A percentile compares a stretch with the other conserved stretches of the same genome.
phyloP scores from a whole-genome alignment of 1,139 yeast species.

The Candida freyschussii region DNA sequence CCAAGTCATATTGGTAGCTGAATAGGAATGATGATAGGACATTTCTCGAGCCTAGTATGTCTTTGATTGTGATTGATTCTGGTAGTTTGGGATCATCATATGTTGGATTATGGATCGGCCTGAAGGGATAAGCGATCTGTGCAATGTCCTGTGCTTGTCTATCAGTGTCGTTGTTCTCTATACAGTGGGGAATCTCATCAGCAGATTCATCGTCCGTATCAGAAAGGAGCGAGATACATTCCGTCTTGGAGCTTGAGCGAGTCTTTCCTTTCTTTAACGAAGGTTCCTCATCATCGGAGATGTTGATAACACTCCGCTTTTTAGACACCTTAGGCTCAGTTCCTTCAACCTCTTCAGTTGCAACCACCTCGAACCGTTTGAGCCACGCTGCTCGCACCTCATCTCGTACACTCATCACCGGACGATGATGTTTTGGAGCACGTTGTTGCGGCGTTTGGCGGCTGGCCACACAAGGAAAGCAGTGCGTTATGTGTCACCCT shows the following conservation, averaged over 20 bases:
- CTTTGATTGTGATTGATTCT: slow-evolving; percentile 25
- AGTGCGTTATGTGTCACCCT: too few species aligned
- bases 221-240: slow-evolving; percentile 1
- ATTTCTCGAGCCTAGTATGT: slow-evolving; percentile 25
- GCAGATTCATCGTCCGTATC: neutral
- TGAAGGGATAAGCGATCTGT: slow-evolving; percentile 20
- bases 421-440: too few species aligned
- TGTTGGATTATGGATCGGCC: slow-evolving; percentile 27
- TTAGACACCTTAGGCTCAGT: too few species aligned
- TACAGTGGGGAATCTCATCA: neutral
- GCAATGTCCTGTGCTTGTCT: neutral
- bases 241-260: neutral
- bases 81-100: slow-evolving; percentile 25
- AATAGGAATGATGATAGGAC: slow-evolving; percentile 27
- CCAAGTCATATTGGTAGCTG: slow-evolving; percentile 31
- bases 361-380: slow-evolving; percentile 4
- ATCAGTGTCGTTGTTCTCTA: neutral
- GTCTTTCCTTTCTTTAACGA: neutral
- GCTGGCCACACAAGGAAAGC: too few species aligned
- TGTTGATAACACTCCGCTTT: neutral
- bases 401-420: slow-evolving; percentile 5
- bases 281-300: neutral
- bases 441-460: too few species aligned
- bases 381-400: slow-evolving; percentile 11
- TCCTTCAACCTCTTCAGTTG: neutral